A percentile compares a stretch with the other conserved stretches of the same genome.
phyloP scores from a whole-genome alignment of 2,329 filamentous ascomycete genomes.

The Cladophialophora psammophila region DNA sequence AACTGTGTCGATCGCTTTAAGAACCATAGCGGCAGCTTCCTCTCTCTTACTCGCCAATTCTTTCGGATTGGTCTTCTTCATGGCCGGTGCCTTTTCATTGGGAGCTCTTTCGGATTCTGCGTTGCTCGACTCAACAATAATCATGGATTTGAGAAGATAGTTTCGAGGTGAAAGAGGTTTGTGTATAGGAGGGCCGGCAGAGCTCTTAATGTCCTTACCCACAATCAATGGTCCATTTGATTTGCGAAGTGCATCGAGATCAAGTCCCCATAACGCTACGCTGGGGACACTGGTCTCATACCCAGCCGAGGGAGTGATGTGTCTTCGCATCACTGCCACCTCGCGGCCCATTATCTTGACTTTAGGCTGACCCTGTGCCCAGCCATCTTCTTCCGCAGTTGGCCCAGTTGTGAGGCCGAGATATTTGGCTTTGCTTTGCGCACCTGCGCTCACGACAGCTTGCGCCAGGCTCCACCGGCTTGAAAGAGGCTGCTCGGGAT shows the following conservation, averaged over 20 bases:
- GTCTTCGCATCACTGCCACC: constrained; percentile 75
- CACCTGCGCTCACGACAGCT: constrained; percentile 82
- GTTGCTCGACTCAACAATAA: constrained; percentile 38
- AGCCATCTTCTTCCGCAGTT: constrained; percentile 72
- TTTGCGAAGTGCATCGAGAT: constrained; percentile 63
- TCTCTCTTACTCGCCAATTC: constrained; percentile 68
- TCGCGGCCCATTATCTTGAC: constrained; percentile 76
- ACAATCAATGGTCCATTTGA: constrained; percentile 47
- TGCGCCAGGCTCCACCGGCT: constrained; percentile 83
- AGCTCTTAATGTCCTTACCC: constrained; percentile 36
- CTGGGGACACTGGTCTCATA: constrained; percentile 51
- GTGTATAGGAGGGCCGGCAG: constrained; percentile 71
- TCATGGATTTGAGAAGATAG: constrained; percentile 62
- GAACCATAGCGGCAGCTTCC: constrained; percentile 71
- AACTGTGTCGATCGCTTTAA: constrained; percentile 74
- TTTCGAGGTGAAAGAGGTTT: constrained; percentile 72
- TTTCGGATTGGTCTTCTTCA: constrained; percentile 59
- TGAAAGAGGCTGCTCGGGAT: constrained; percentile 85
- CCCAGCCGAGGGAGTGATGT: constrained; percentile 61
- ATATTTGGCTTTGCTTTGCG: constrained; percentile 75
- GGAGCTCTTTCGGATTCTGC: background rate
- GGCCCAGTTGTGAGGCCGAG: constrained; percentile 73
- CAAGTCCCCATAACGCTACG: constrained; percentile 64
- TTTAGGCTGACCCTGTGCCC: constrained; percentile 77
- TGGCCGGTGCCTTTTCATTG: background rate